Percentiles rank a stretch among this genome's conserved stretches.
Evolutionary conservation across 2,329 filamentous ascomycete genomes (phyloP).

Genomic region (Fusarium graminum): DNA sequence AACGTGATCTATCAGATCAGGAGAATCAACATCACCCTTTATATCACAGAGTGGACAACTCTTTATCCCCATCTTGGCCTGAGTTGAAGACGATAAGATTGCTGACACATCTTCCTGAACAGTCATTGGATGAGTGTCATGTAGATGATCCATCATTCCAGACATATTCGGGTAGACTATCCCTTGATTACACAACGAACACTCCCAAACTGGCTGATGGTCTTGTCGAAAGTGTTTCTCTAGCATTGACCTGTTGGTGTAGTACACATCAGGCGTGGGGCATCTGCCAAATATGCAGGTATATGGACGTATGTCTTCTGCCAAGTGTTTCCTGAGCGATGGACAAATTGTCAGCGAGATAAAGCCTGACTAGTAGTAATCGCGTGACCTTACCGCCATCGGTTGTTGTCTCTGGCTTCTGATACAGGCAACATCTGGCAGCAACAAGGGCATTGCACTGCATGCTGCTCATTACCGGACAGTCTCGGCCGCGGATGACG

Average conservation of each 20-base stretch:
- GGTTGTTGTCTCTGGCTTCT: accelerated
- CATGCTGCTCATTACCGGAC: not conserved
- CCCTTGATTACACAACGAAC: accelerated
- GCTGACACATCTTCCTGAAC: no score
- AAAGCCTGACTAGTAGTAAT: not conserved
- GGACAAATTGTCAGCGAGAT: no score
- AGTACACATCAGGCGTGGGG: not conserved
- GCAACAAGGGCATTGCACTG: not conserved
- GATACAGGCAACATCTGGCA: accelerated
- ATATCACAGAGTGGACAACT: not conserved
- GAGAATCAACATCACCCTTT: not conserved
- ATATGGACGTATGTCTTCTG: not conserved
- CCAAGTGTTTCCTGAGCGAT: not conserved
- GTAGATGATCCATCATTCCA: not conserved
- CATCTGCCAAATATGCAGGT: not conserved
- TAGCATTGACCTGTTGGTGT: not conserved
- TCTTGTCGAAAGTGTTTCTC: not conserved
- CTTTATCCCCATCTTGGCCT: not conserved
- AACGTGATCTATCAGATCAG: not conserved
- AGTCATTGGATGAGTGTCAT: no score
- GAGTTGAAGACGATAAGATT: accelerated
- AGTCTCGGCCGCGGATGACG: not conserved
- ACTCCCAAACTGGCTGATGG: not conserved
- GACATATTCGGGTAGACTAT: accelerated
- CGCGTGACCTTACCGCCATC: not conserved